These are phyloP conservation scores for Pseudogymnoascus sp. DNA, from an alignment of 2,329 filamentous ascomycete genomes.

Conservation along the genomic window DNA sequence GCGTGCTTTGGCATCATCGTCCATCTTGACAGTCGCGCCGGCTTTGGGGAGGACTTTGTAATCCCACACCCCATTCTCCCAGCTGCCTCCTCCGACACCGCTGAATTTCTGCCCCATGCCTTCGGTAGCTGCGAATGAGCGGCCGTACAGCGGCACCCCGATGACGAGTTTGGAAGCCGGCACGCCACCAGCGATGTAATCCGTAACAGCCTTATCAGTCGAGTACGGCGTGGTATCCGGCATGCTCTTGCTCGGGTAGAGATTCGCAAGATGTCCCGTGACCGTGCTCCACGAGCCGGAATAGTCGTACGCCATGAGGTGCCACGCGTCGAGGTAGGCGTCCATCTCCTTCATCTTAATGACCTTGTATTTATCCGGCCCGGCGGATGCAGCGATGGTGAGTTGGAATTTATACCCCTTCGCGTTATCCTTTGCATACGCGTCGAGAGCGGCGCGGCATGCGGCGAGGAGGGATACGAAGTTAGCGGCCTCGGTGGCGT, in stretches of 20 bases:
- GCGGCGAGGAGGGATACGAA: conserved; percentile 31
- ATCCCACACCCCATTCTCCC: conserved; percentile 67
- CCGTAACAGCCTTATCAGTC: conserved; percentile 53
- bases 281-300: conserved; percentile 38
- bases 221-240: conserved; percentile 59
- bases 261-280: conserved; percentile 55
- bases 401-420: conserved; percentile 42
- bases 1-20: conserved; percentile 50
- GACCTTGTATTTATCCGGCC: conserved; percentile 37
- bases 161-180: conserved; percentile 59
- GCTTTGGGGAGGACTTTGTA: conserved; percentile 65
- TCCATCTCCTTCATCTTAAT: conserved; percentile 40
- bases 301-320: conserved; percentile 59
- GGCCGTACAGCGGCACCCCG: conserved; percentile 73
- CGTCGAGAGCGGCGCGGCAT: conserved; percentile 35
- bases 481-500: conserved; percentile 16
- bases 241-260: conserved; percentile 51
- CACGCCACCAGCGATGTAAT: conserved; percentile 56
- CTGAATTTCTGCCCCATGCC: conserved; percentile 56
- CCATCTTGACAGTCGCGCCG: conserved; percentile 48
- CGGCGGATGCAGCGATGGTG: conserved; percentile 43
- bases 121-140: conserved; percentile 54
- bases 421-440: conserved; percentile 35
- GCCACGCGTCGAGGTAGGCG: conserved; percentile 43
- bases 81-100: conserved; percentile 55